Conservation (phyloP, 1,284 basidiomycete genomes). For the Ceratobasidium sp. region DNA sequence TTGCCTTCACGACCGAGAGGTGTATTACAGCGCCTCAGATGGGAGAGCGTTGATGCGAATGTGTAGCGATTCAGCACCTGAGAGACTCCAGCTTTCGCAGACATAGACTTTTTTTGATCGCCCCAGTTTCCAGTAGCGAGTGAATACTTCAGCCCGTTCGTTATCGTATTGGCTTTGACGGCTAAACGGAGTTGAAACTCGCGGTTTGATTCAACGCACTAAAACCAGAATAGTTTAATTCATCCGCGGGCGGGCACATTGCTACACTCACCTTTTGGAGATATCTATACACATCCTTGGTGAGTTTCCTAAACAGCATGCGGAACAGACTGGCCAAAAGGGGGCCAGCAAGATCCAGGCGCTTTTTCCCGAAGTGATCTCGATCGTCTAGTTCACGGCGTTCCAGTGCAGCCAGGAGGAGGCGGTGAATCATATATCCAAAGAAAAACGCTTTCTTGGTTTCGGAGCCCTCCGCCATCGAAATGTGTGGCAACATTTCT, state of each 20-base stretch:
- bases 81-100: conserved; percentile 97
- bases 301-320: conserved; percentile 97
- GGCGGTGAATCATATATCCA: conserved; percentile 99
- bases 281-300: conserved; percentile 96
- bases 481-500: conserved; percentile 98
- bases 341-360: conserved; percentile 95
- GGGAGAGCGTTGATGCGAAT: conserved; percentile 97
- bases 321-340: conserved; percentile 95
- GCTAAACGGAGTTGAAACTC: conserved; percentile 94
- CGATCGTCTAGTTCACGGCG: conserved; percentile 97
- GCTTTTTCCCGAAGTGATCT: conserved; percentile 99
- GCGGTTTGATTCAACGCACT: conserved; percentile 98
- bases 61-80: conserved; percentile 99
- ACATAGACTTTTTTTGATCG: conserved; percentile 98
- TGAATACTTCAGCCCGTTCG: conserved; percentile 98
- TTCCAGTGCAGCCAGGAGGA: conserved; percentile 93
- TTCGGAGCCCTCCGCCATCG: conserved; percentile 95
- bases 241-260: conserved; percentile 10
- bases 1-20: conserved; percentile 98
- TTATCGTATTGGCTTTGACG: conserved; percentile 96
- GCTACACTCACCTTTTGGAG: conserved; percentile 83
- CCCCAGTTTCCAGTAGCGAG: conserved; percentile 99
- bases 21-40: conserved; percentile 97
- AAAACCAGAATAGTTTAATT: conserved; percentile 44
- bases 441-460: conserved; percentile 99